phyloP scores from a whole-genome alignment of 495 filamentous ascomycete species.

The Lepraria neglecta region DNA sequence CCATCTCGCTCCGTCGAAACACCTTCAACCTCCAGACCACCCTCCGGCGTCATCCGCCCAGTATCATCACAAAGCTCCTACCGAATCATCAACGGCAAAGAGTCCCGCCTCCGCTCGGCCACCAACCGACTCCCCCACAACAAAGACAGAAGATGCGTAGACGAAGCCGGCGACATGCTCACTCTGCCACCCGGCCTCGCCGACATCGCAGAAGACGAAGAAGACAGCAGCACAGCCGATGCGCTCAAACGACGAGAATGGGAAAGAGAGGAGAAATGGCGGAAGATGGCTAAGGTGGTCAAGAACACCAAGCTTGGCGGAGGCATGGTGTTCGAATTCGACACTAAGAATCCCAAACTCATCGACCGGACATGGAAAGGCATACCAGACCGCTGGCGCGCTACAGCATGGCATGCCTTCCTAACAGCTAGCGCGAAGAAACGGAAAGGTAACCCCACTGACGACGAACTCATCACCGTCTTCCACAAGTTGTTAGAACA shows the following conservation, averaged over 20 bases:
- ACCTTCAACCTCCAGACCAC: constrained; percentile 29
- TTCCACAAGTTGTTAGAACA: constrained; percentile 64
- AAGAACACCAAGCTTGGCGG: constrained; percentile 54
- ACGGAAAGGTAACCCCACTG: constrained; percentile 51
- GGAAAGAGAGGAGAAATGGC: constrained; percentile 87
- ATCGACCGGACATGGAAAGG: constrained; percentile 95
- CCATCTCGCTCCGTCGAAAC: constrained; percentile 43
- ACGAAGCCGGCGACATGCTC: constrained; percentile 87
- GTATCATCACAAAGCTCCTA: constrained; percentile 45
- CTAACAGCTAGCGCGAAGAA: constrained; percentile 72
- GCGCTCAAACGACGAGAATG: constrained; percentile 71
- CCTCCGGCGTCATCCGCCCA: constrained; percentile 36
- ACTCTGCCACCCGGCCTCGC: constrained; percentile 64
- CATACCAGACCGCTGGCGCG: constrained; percentile 92
- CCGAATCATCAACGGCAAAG: constrained; percentile 36
- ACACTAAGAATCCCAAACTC: constrained; percentile 74
- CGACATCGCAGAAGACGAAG: constrained; percentile 53
- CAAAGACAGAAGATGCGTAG: constrained; percentile 63
- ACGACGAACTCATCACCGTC: constrained; percentile 63
- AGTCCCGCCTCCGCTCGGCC: constrained; percentile 52
- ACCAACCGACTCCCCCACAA: constrained; percentile 73
- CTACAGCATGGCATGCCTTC: constrained; percentile 92
- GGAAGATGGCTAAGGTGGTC: constrained; percentile 81
- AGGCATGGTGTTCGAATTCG: constrained; percentile 87
- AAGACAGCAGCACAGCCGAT: constrained; percentile 50